Evolutionary conservation across 1,284 basidiomycete genomes (phyloP), one percentile per base, ranked within the genome.

Genomic region (Tilletia walkeri): DNA sequence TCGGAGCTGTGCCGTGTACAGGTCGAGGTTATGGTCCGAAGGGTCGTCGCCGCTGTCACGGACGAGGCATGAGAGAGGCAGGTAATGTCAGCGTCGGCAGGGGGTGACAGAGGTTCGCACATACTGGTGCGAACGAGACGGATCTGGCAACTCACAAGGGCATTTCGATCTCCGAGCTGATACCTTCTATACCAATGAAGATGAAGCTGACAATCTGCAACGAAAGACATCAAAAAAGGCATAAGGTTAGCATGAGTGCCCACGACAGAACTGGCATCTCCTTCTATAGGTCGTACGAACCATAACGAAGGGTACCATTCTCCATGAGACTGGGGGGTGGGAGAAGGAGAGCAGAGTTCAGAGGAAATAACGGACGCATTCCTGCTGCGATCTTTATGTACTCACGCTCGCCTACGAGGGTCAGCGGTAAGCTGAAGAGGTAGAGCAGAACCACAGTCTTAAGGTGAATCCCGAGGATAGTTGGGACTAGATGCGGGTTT

Each of bases 391-490:
- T 9, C 14, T 45, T 45, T 45, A 9, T 45, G 41, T 65, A 77
- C 78, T 73, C 89, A 70, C 92, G 85, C 67, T 92, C 90, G 69
- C 88, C 87, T 65, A 93, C 88, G 39, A 95, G 87, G 4, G 91
- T 92, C 77, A 94, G 89, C 1, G 93, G 93, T 20, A 95, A 87
- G 54, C 91, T 89, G 80, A 93, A 93, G 12, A 95, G 88, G 84
- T 94, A 94, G 1, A 94, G 85, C 1, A 90, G 90, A n/a, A 94
- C 91, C 74, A 91, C 92, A 88, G 95, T 94, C 84, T 95, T 95
- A 78, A 95, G 86, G 84, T 95, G 94, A 73, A 95, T 92, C 53
- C 91, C 88, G 76, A 91, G 94, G 59, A 75, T 70, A 6, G 72
- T 65, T 0, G 77, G 77, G 0, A 74, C 41, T 45, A 14, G 6